Conservation (phyloP, 768 basidiomycete genomes). For the Flagelloscypha sp. region DNA sequence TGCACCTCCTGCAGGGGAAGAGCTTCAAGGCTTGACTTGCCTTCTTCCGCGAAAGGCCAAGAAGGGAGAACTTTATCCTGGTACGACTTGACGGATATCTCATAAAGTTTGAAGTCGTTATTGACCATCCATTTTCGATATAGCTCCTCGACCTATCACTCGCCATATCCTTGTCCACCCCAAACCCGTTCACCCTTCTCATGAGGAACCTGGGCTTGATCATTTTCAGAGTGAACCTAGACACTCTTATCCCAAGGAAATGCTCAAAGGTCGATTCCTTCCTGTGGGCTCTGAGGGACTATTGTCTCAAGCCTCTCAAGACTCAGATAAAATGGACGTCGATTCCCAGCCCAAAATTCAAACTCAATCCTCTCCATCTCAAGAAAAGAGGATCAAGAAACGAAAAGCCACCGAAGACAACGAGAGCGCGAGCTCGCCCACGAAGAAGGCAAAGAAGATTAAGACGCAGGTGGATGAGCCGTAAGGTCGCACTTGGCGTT, state of each 20-base stretch:
- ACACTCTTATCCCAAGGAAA: constrained; percentile 46
- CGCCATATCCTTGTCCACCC: constrained; percentile 53
- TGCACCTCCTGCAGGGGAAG: constrained; percentile 44
- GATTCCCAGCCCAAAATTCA: constrained; percentile 3
- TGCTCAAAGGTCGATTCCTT: constrained; percentile 55
- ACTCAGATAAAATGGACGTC: constrained; percentile 15
- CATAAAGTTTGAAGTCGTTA: neutral
- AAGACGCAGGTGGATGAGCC: too few species aligned
- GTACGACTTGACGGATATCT: constrained; percentile 24
- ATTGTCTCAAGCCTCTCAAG: constrained; percentile 1
- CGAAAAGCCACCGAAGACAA: constrained; percentile 42
- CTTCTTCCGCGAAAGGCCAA: constrained; percentile 58
- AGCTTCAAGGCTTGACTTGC: constrained; percentile 51
- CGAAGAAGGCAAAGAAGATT: constrained; percentile 43
- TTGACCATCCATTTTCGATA: neutral
- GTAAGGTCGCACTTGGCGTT: too few species aligned
- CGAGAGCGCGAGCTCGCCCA: constrained; percentile 15
- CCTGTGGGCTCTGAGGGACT: constrained; percentile 46
- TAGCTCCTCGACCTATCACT: constrained; percentile 54
- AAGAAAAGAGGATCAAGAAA: constrained; percentile 28
- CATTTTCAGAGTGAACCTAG: constrained; percentile 46
- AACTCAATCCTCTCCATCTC: neutral
- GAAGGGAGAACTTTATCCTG: constrained; percentile 48
- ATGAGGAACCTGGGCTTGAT: constrained; percentile 8
- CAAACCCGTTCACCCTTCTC: constrained; percentile 25